Evolutionary conservation across 192 early-diverging fungal species (phyloP), one percentile per base, ranked within the genome.

Genomic region (Coemansia sp.): DNA sequence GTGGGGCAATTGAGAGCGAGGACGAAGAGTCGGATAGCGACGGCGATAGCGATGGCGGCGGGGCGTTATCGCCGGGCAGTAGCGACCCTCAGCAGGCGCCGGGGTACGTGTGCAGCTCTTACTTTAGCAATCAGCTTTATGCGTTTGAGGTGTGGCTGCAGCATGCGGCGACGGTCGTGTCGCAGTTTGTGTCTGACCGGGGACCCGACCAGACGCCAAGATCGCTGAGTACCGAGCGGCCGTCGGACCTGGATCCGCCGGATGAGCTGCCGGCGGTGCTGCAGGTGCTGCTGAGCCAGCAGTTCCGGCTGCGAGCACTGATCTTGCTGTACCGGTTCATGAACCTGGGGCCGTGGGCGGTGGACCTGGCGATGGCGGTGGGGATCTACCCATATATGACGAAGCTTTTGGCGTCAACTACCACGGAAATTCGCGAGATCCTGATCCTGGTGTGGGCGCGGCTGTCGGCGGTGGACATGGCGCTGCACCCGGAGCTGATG

Each of bases 301-400:
- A 94, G 33, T 96, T 97, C 87, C 88, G 97, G 20, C 79, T 96
- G 38, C 91, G 96, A 27, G 96, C 97, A 3, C 83, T 99, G 36
- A 91, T 96, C 51, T 79, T 98, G 38, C 87, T 99, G 51, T 95
- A 93, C 76, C 88, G 92, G 61, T 98, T 97, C 68, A 80, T 98
- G 64, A 93, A 95, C 74, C 81, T 98, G 34, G 96, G 95, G 9
- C 93, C 94, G 1, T 95, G 94, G 93, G 95, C 96, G 20, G 96
- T 99, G 41, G 90, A 96, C 76, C 89, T 93, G 66, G 96, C 96
- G 7, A 85, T 98, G 62, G 91, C 91, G 0, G 95, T 99, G 2
- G 96, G 96, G 16, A 99, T 99, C 54, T 97, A 94, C 74, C 97
- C 97, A 7, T 99, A 99, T 72, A 94, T 98, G 16, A 87, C 97